Evolutionary conservation across 305 asterid species (phyloP).

Genomic region (Fraxinus baroniana): DNA sequence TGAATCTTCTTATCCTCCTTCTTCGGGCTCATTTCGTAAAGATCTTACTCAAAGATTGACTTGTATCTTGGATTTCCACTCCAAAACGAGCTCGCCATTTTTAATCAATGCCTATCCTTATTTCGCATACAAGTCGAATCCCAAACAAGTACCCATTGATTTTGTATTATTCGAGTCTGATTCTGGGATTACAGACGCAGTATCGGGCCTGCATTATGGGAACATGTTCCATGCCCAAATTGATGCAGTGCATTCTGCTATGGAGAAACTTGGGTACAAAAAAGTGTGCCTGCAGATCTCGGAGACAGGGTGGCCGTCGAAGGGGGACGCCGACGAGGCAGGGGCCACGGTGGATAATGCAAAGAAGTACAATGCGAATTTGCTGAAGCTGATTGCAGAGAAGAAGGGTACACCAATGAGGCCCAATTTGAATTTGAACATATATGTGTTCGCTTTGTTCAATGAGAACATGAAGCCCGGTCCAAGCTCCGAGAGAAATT

Average conservation of each 20-base stretch:
- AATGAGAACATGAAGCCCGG: conserved; percentile 86
- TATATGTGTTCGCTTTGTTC: conserved; percentile 71
- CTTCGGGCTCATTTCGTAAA: conserved; percentile 54
- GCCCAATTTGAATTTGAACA: conserved; percentile 56
- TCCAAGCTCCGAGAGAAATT: conserved; percentile 74
- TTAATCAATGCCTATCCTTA: conserved; percentile 72
- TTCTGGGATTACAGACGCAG: conserved; percentile 45
- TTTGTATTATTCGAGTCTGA: conserved; percentile 59
- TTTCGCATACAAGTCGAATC: conserved; percentile 66
- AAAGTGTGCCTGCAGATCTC: conserved; percentile 69
- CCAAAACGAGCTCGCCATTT: conserved; percentile 61
- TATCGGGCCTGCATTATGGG: conserved; percentile 51
- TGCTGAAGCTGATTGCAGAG: conserved; percentile 46
- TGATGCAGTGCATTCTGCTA: conserved; percentile 70
- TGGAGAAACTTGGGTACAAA: conserved; percentile 61
- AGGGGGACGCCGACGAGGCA: conserved; percentile 69
- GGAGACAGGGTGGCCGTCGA: conserved; percentile 93
- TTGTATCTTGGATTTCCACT: conserved; percentile 58
- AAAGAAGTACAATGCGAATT: conserved; percentile 59
- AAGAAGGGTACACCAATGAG: conserved; percentile 77
- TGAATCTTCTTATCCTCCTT: conserved; percentile 72
- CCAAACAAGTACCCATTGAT: conserved; percentile 60
- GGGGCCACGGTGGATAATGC: conserved; percentile 84
- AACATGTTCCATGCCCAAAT: conserved; percentile 77
- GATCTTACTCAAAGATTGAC: conserved; percentile 45